Base-by-base conservation (phyloP, 192 early-diverging fungal genomes). In the Phycomyces blakesleeanus region DNA sequence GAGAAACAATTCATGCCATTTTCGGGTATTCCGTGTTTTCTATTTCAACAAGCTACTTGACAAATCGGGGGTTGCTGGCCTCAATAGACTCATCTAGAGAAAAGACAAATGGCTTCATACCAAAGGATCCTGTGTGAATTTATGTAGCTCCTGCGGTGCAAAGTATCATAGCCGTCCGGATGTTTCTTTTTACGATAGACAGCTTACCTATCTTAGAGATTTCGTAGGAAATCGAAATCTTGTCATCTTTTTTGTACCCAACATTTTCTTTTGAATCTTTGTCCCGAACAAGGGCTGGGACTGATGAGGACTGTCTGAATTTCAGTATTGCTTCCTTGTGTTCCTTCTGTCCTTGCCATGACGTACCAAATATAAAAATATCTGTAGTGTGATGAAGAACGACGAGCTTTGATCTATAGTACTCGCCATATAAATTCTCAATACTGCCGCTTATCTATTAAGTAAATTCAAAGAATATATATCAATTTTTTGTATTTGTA, bases 351-450 rank as follows among this genome's bases (percentile, higher is more conserved):
- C 57, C 69, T 14, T 62, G 67, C 81, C 82, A 93, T 26, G 83
- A 81, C 1, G 76, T 11, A 10, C 74, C 59, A 0, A 50, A 60
- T 79, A 78, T 16, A 74, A 29, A 20, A 64, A 78, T 1, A 88
- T 85, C 67, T 84, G 88, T 51, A 78, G 63, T 26, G 74, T 64
- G 29, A 7, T 34, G 29, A 20, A 78, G 77, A n/a, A 85, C 79
- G 42, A 90, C 87, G 8, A 93, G 59, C 61, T 82, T 82, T 49
- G 81, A 77, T 24, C 91, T 89, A 56, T 89, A 89, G 24, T 82
- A 76, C 7, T 79, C 51, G 18, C 85, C 83, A 59, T 87, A 83
- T 0, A 77, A 60, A 55, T 90, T 81, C 38, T 86, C 85, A 1
- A 68, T 76, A 5, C 78, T 77, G 11, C 73, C 74, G 24, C 72